A percentile compares a stretch with the other conserved stretches of the same genome.
Evolutionary conservation across 2,329 filamentous ascomycete species (phyloP).

Genomic region (Ascochyta lentis): DNA sequence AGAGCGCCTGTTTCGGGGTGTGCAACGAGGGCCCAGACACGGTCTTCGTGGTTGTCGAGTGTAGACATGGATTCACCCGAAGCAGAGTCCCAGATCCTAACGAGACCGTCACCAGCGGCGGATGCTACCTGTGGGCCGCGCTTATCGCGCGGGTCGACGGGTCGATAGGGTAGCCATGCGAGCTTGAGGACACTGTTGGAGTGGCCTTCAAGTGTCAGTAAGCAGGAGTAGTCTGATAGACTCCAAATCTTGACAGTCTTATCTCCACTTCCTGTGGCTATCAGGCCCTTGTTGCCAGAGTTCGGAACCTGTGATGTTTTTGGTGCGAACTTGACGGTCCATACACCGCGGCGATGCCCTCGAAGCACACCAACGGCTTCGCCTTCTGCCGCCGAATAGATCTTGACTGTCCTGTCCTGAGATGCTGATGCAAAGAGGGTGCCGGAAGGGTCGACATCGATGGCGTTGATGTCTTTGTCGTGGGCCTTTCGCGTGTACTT

Average conservation of each 20-base stretch:
- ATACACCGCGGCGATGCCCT: constrained; percentile 93
- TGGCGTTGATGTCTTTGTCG: constrained; percentile 97
- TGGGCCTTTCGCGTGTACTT: constrained; percentile 92
- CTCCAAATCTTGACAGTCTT: constrained; percentile 97
- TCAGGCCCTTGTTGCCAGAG: constrained; percentile 76
- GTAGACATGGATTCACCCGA: constrained; percentile 86
- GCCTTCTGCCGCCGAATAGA: constrained; percentile 90
- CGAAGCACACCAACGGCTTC: constrained; percentile 89
- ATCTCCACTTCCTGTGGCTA: constrained; percentile 91
- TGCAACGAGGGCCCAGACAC: constrained; percentile 88
- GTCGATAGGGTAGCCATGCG: constrained; percentile 73
- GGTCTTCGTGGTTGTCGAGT: constrained; percentile 94
- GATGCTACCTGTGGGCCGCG: constrained; percentile 77
- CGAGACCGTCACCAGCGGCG: constrained; percentile 90
- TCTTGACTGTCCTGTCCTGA: constrained; percentile 95
- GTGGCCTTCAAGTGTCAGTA: constrained; percentile 94
- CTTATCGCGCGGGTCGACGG: constrained; percentile 54
- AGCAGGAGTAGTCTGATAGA: constrained; percentile 86
- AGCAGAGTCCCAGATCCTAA: constrained; percentile 94
- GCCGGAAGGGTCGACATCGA: constrained; percentile 77
- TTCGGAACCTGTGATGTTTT: constrained; percentile 67
- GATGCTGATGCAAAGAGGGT: constrained; percentile 94
- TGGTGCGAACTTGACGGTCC: constrained; percentile 91
- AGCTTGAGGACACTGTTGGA: constrained; percentile 95
- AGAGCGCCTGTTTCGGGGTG: constrained; percentile 70